Base-by-base conservation (phyloP, 2,329 filamentous ascomycete genomes). In the Epichloe festucae region DNA sequence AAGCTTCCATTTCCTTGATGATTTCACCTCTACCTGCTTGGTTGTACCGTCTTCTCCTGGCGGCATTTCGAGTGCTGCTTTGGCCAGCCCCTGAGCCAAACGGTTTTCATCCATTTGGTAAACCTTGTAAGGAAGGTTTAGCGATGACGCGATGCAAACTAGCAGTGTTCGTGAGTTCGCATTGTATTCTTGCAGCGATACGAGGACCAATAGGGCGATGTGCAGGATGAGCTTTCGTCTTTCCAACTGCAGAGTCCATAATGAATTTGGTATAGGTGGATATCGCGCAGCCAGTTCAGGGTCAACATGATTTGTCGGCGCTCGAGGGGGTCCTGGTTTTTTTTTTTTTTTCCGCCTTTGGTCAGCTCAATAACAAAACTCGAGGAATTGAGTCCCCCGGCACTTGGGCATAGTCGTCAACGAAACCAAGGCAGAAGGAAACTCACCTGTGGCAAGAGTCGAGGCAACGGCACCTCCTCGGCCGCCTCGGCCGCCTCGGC, bases 121-220 rank as follows among this genome's bases (percentile, higher is more conserved):
- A 3, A 82, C 68, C 36, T 75, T 75, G 23, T 83, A 67, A 0
- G 84, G 76, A 27, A 95, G 69, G n/a, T 81, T 74, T 10, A 95
- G 70, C 6, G 85, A 87, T 2, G 82, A 84, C 2, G 85, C 75
- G 41, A 91, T 65, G 56, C 85, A 75, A 15, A 89, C 70, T 49
- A 95, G 73, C 19, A 93, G 70, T 2, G 87, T 73, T 12, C 87
- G 79, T 3, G 87, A 86, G 60, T 87, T 82, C 4, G 85, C 79
- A 42, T 76, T 79, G 65, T 93, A 95, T 56, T 86, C 80, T 60
- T 93, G 83, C 14, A 94, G 70, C 2, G 86, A 89, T 2, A 95
- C 69, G 5, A 90, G 61, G 27, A 93, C 71, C 3, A 95, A 71
- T 1, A 94, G 70, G 41, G 89, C 70, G 0, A 82, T 78, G 59